phyloP scores from a whole-genome alignment of 345 rosid genomes.

The Syzygium aqueum region DNA sequence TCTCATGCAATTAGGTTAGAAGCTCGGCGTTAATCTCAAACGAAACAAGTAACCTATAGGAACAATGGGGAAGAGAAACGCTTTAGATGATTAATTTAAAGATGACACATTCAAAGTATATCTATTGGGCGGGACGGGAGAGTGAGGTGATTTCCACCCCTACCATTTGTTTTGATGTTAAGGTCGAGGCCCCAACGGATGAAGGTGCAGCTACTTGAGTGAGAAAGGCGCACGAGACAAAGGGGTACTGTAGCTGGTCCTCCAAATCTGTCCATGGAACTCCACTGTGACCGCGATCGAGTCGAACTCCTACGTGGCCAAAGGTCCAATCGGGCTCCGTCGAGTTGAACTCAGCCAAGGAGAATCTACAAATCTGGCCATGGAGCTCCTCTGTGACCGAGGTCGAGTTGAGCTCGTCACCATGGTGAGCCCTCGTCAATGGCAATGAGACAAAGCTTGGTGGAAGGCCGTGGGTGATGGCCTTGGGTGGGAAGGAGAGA shows the following conservation, averaged over 20 bases:
- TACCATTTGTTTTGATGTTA: background rate
- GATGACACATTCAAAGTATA: too few relatives aligned
- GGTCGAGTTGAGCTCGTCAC: background rate
- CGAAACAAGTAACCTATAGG: too few relatives aligned
- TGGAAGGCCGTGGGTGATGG: background rate
- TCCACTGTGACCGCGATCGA: background rate
- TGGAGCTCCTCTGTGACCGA: background rate
- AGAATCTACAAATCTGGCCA: background rate
- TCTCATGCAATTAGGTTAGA: too few relatives aligned
- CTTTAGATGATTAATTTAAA: too few relatives aligned
- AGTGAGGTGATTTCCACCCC: background rate
- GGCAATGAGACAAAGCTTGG: background rate
- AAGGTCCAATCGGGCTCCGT: too few relatives aligned
- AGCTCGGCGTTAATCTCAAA: too few relatives aligned
- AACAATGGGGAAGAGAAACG: too few relatives aligned
- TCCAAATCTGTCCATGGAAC: background rate
- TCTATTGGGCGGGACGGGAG: too few relatives aligned
- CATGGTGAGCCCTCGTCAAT: background rate
- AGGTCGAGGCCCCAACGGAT: background rate
- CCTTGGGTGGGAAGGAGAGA: too few relatives aligned
- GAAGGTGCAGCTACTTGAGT: rapidly evolving
- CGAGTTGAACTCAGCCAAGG: too few relatives aligned
- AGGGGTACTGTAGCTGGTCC: background rate
- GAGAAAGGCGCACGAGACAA: background rate
- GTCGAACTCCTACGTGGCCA: background rate